These are phyloP conservation scores for Avicennia marina DNA, from an alignment of 257 asterid species.

Conservation along the genomic window DNA sequence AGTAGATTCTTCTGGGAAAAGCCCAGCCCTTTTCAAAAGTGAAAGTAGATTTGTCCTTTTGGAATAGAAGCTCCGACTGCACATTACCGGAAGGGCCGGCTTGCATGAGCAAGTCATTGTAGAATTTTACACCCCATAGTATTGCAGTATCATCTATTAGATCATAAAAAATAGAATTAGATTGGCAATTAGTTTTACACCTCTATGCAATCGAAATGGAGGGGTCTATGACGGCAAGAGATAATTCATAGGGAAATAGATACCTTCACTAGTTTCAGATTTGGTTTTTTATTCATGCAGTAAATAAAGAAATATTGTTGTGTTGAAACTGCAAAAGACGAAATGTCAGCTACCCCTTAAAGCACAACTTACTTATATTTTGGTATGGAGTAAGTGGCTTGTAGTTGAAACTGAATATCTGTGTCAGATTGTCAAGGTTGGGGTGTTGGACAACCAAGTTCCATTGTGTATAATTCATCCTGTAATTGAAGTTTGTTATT, in stretches of 20 bases:
- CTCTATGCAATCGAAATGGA: no score
- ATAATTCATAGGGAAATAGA: no score
- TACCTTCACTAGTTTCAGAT: no score
- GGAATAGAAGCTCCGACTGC: slow-evolving; percentile 82
- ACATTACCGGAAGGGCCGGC: slow-evolving; percentile 80
- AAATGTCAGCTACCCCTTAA: neutral
- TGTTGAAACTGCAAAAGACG: neutral
- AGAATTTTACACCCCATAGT: slow-evolving; percentile 76
- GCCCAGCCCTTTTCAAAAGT: slow-evolving; percentile 86
- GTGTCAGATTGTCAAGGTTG: slow-evolving; percentile 80
- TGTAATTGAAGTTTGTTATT: slow-evolving; percentile 73
- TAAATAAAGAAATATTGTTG: no score
- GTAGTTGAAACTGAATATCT: slow-evolving; percentile 83
- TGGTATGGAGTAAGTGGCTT: slow-evolving; percentile 65
- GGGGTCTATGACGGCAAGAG: no score
- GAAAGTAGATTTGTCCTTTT: slow-evolving; percentile 62
- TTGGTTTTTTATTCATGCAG: no score
- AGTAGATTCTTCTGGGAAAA: slow-evolving; percentile 74
- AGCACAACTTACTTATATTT: slow-evolving; percentile 54
- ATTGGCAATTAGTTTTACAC: neutral
- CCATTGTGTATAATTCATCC: slow-evolving; percentile 76
- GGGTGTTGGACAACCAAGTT: slow-evolving; percentile 90
- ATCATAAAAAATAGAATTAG: neutral
- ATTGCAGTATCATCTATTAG: slow-evolving; percentile 92
- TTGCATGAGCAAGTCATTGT: slow-evolving; percentile 65